phyloP scores from a whole-genome alignment of 2,329 filamentous ascomycete genomes.

The Colletotrichum somersetense region DNA sequence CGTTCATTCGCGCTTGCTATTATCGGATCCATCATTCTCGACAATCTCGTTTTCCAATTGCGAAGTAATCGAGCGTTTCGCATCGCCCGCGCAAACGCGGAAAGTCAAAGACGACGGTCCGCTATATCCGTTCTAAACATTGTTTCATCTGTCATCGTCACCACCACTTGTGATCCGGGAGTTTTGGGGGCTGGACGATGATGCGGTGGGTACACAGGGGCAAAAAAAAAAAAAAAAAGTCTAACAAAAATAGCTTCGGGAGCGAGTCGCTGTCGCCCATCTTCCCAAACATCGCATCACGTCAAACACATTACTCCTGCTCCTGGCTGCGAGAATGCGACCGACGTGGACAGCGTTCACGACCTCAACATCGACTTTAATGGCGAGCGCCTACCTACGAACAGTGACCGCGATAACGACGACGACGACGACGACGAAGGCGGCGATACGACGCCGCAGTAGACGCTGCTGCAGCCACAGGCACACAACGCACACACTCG shows the following conservation, averaged over 20 bases:
- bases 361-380: background rate
- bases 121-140: slow-evolving; percentile 20
- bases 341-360: background rate
- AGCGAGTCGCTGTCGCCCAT: background rate
- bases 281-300: slow-evolving; percentile 29
- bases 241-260: background rate
- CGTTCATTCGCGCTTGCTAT: background rate
- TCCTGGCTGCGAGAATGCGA: background rate
- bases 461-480: background rate
- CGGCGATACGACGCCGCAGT: background rate
- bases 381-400: background rate
- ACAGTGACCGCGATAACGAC: background rate
- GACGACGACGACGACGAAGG: too few species aligned
- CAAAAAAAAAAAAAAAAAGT: slow-evolving; percentile 5
- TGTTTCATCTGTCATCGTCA: slow-evolving; percentile 9
- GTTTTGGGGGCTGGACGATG: background rate
- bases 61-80: slow-evolving; percentile 25
- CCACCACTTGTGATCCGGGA: background rate
- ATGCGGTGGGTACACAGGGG: background rate
- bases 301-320: slow-evolving; percentile 15
- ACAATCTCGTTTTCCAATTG: background rate
- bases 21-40: slow-evolving; percentile 2
- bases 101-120: slow-evolving; percentile 28
- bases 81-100: background rate
- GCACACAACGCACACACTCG: background rate